Evolutionary conservation across 306 rosid genomes (phyloP).

Genomic region (Mucuna pruriens): DNA sequence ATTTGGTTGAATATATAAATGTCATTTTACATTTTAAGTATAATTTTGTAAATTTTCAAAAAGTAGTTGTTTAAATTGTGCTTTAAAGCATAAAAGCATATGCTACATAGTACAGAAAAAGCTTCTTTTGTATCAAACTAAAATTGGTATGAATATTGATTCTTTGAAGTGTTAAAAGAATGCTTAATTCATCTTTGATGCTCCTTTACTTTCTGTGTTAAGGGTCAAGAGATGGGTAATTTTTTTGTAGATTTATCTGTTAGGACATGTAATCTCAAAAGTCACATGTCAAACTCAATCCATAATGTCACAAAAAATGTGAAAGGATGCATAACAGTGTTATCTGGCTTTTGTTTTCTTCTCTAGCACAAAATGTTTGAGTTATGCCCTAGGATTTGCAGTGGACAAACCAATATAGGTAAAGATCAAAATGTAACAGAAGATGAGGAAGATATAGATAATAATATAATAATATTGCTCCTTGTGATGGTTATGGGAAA

Average conservation of each 20-base stretch:
- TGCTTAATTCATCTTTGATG: background rate
- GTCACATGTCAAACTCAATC: background rate
- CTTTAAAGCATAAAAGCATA: constrained; percentile 13
- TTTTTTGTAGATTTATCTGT: background rate
- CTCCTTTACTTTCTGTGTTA: background rate
- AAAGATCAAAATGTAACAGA: background rate
- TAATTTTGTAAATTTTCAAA: constrained; percentile 20
- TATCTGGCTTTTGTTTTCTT: background rate
- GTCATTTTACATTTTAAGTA: background rate
- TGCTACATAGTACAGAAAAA: background rate
- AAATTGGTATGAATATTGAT: constrained; percentile 6
- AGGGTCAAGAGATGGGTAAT: background rate
- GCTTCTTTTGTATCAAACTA: background rate
- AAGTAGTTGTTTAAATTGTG: constrained; percentile 20
- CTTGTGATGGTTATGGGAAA: background rate
- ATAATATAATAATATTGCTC: constrained; percentile 3
- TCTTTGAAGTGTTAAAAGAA: background rate
- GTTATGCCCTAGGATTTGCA: background rate
- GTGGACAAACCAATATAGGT: background rate
- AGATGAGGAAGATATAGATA: background rate
- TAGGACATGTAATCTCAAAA: constrained; percentile 1
- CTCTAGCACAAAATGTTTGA: background rate
- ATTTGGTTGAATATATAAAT: background rate
- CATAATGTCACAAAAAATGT: background rate
- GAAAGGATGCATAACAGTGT: background rate